These are phyloP conservation scores for Parastagonospora nodorum DNA, from an alignment of 2,329 filamentous ascomycete species.

Conservation along the genomic window DNA sequence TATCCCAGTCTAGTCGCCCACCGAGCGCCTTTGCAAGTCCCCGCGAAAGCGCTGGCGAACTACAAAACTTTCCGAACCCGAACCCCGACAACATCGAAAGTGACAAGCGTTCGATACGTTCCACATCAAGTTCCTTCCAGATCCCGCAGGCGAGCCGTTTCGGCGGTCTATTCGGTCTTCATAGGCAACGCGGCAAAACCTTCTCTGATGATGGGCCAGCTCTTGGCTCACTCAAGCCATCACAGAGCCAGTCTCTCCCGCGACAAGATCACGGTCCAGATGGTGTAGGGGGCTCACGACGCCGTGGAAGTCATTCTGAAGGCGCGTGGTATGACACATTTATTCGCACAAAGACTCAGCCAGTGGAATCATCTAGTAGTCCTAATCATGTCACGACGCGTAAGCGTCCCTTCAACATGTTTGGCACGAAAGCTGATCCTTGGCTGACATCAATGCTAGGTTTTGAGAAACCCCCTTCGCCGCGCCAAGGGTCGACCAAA, in stretches of 20 bases:
- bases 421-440: slow-evolving; percentile 58
- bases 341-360: slow-evolving; percentile 47
- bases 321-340: slow-evolving; percentile 61
- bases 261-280: slow-evolving; percentile 58
- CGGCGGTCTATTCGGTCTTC: slow-evolving; percentile 63
- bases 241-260: slow-evolving; percentile 80
- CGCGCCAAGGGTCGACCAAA: slow-evolving; percentile 71
- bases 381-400: slow-evolving; percentile 47
- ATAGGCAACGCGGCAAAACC: slow-evolving; percentile 66
- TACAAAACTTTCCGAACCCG: slow-evolving; percentile 46
- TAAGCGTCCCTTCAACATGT: slow-evolving; percentile 57
- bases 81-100: slow-evolving; percentile 51
- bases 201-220: slow-evolving; percentile 65
- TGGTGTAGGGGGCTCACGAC: slow-evolving; percentile 54
- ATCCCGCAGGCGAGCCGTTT: slow-evolving; percentile 59
- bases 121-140: slow-evolving; percentile 54
- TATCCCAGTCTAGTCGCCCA: slow-evolving; percentile 49
- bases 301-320: slow-evolving; percentile 61
- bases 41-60: slow-evolving; percentile 51
- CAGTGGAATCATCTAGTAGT: slow-evolving; percentile 37
- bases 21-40: slow-evolving; percentile 56
- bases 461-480: slow-evolving; percentile 52
- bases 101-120: slow-evolving; percentile 55
- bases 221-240: slow-evolving; percentile 70
- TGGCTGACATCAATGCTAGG: slow-evolving; percentile 52